Evolutionary conservation across 2,329 filamentous ascomycete species (phyloP).

Genomic region (Colletotrichum sublineola): DNA sequence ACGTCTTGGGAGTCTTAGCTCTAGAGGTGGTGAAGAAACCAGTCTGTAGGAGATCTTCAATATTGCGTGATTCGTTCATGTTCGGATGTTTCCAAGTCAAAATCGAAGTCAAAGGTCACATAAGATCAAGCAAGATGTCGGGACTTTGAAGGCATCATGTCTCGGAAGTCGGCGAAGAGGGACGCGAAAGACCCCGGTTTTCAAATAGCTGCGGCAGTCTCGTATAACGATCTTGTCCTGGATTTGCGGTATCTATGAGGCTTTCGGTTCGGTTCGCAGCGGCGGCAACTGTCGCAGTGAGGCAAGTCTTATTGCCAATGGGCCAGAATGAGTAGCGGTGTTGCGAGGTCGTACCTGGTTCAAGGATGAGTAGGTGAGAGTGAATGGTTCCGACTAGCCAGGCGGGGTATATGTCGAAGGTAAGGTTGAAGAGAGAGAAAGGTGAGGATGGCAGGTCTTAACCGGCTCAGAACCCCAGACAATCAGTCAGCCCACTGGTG

Average conservation of each 20-base stretch:
- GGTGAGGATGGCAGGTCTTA: slow-evolving; percentile 14
- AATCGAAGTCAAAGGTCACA: slow-evolving; percentile 11
- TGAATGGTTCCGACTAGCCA: slow-evolving; percentile 18
- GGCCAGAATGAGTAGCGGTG: slow-evolving; percentile 8
- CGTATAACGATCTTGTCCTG: slow-evolving; percentile 14
- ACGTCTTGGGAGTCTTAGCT: slow-evolving; percentile 54
- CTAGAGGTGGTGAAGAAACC: slow-evolving; percentile 66
- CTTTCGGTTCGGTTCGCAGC: slow-evolving; percentile 5
- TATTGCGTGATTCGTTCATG: slow-evolving; percentile 60
- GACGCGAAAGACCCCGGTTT: slow-evolving; percentile 15
- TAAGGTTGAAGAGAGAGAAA: slow-evolving; percentile 1
- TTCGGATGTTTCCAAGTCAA: slow-evolving; percentile 41
- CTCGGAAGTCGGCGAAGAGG: slow-evolving; percentile 22
- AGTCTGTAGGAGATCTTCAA: slow-evolving; percentile 62
- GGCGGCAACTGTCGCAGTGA: slow-evolving; percentile 9
- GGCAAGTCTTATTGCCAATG: background rate
- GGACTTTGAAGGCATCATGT: slow-evolving; percentile 36
- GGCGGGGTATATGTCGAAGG: background rate
- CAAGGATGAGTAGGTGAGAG: slow-evolving; percentile 17
- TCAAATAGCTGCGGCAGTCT: slow-evolving; percentile 27
- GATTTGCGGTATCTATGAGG: background rate
- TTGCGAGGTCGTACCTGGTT: slow-evolving; percentile 13
- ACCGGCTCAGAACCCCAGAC: slow-evolving; percentile 1
- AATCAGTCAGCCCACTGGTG: slow-evolving; percentile 4
- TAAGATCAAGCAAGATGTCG: slow-evolving; percentile 22